phyloP scores from a whole-genome alignment of 192 early-diverging fungal species.

The Thoreauomyces humboldtii region DNA sequence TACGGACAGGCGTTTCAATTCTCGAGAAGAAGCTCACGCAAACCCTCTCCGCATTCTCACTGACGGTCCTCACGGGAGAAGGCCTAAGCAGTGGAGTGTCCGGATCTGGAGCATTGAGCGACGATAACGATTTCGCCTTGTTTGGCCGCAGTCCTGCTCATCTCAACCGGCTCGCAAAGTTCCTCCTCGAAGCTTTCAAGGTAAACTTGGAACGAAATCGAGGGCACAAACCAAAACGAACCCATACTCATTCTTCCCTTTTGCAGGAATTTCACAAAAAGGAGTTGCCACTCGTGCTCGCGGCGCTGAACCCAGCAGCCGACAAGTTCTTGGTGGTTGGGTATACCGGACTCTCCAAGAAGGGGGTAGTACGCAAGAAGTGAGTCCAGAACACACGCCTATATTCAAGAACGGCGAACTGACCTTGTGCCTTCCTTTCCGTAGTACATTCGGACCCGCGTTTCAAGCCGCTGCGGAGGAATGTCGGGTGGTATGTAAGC shows the following conservation, averaged over 20 bases:
- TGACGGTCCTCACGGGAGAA: constrained; percentile 52
- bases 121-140: constrained; percentile 36
- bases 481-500: constrained; percentile 58
- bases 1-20: constrained; percentile 74
- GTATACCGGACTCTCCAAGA: constrained; percentile 51
- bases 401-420: background rate
- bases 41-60: constrained; percentile 69
- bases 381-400: background rate
- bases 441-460: constrained; percentile 75
- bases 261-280: constrained; percentile 67
- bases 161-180: constrained; percentile 75
- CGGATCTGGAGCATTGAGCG: constrained; percentile 19
- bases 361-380: constrained; percentile 38
- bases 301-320: constrained; percentile 60
- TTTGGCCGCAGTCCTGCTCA: constrained; percentile 43
- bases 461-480: constrained; percentile 75
- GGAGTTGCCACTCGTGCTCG: constrained; percentile 77
- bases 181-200: constrained; percentile 75
- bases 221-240: too few species aligned
- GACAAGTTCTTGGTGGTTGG: constrained; percentile 73
- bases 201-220: too few species aligned
- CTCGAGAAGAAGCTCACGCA: constrained; percentile 79
- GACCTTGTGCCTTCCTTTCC: background rate
- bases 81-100: constrained; percentile 9
- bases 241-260: background rate